These are phyloP conservation scores for Colletotrichum agaves DNA, from an alignment of 2,329 filamentous ascomycete species.

Conservation along the genomic window DNA sequence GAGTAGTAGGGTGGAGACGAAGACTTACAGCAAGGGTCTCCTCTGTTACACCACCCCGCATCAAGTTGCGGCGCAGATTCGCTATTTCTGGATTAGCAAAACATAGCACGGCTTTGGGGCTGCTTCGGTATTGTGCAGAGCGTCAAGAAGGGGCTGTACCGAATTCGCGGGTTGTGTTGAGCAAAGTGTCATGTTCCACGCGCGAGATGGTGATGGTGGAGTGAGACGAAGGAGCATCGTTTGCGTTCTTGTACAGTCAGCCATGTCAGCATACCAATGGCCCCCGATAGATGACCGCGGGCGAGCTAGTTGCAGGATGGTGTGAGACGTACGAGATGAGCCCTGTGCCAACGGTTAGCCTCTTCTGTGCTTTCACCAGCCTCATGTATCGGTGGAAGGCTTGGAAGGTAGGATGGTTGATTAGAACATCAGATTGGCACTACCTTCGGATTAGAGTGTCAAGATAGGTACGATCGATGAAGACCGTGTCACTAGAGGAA, in stretches of 20 bases:
- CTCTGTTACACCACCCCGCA: slow-evolving; percentile 59
- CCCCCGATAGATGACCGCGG: not conserved
- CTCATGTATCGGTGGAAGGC: not conserved
- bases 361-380: not conserved
- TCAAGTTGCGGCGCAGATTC: slow-evolving; percentile 60
- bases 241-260: slow-evolving; percentile 34
- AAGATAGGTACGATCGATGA: slow-evolving; percentile 69
- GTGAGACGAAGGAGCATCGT: slow-evolving; percentile 36
- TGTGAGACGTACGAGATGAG: slow-evolving; percentile 43
- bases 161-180: slow-evolving; percentile 63
- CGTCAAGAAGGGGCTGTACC: slow-evolving; percentile 53
- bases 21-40: slow-evolving; percentile 57
- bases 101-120: not conserved
- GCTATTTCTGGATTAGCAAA: slow-evolving; percentile 43
- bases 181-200: slow-evolving; percentile 69
- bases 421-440: slow-evolving; percentile 41
- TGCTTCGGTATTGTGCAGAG: not conserved
- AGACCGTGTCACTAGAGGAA: slow-evolving; percentile 30
- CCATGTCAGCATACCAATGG: slow-evolving; percentile 1
- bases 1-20: not conserved
- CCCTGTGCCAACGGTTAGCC: slow-evolving; percentile 38
- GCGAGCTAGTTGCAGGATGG: not conserved
- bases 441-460: slow-evolving; percentile 71
- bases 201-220: slow-evolving; percentile 65
- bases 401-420: not conserved